Evolutionary conservation across 2,329 filamentous ascomycete species (phyloP).

Genomic region (Graphilbum sp.): DNA sequence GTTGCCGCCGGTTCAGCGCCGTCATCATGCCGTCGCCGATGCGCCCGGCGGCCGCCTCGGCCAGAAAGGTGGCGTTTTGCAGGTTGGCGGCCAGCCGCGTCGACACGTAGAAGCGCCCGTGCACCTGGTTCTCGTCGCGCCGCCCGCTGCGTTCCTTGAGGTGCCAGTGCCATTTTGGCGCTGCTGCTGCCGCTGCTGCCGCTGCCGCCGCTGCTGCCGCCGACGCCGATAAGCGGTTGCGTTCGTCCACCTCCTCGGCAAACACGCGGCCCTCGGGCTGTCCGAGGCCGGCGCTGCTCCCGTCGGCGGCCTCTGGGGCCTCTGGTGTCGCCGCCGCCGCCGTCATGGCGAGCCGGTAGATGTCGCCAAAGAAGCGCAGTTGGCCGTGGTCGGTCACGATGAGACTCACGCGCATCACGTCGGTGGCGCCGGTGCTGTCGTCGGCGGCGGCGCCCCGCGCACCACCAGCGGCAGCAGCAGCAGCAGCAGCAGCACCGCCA

Average conservation of each 20-base stretch:
- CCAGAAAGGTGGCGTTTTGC: slow-evolving; percentile 8
- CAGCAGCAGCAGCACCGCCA: no score
- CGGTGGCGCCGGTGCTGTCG: slow-evolving; percentile 24
- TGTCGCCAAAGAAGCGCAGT: slow-evolving; percentile 14
- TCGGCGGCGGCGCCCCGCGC: slow-evolving; percentile 62
- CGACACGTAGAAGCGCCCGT: slow-evolving; percentile 43
- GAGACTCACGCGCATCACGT: slow-evolving; percentile 15
- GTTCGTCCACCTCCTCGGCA: slow-evolving; percentile 13
- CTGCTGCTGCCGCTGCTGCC: no score
- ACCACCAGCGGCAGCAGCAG: no score
- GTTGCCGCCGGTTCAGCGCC: slow-evolving; percentile 36
- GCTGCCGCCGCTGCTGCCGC: no score
- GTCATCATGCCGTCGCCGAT: slow-evolving; percentile 19
- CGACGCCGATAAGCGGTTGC: slow-evolving; percentile 3
- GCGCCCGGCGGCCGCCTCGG: slow-evolving; percentile 2
- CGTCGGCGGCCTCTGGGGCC: slow-evolving; percentile 1
- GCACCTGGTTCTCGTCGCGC: slow-evolving; percentile 25
- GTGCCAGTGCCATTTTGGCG: slow-evolving; percentile 13
- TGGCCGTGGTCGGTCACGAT: slow-evolving; percentile 11
- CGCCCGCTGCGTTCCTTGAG: slow-evolving; percentile 11
- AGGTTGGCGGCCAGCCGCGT: slow-evolving; percentile 33
- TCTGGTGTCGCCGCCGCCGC: slow-evolving; percentile 1
- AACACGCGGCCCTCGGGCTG: slow-evolving; percentile 11
- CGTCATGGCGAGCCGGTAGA: slow-evolving; percentile 14
- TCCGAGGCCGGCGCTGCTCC: not conserved